phyloP scores from a whole-genome alignment of 441 rosid genomes.

The Oxalis stricta region DNA sequence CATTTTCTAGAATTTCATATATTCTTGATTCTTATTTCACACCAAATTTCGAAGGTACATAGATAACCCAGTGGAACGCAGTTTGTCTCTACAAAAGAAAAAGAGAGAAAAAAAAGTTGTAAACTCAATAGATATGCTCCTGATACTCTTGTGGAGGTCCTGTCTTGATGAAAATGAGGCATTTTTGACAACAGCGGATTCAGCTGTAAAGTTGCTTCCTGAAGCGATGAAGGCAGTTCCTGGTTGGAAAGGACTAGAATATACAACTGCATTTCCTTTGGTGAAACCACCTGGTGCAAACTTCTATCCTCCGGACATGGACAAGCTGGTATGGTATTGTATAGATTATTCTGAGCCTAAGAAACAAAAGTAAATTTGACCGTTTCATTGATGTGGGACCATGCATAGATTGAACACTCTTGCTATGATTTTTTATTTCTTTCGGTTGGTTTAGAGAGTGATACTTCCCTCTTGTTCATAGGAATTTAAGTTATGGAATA shows the following conservation, averaged over 20 bases:
- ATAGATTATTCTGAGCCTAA: background rate
- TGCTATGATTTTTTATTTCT: conserved; percentile 7
- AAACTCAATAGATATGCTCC: conserved; percentile 64
- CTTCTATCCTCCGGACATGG: conserved; percentile 95
- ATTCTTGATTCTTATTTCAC: conserved; percentile 6
- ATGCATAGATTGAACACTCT: background rate
- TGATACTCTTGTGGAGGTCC: conserved; percentile 76
- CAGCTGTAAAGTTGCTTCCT: conserved; percentile 64
- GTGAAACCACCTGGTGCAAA: conserved; percentile 81
- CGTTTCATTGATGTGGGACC: background rate
- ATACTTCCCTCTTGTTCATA: conserved; percentile 18
- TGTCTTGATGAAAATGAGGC: conserved; percentile 82
- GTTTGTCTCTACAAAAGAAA: conserved; percentile 56
- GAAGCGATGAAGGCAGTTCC: conserved; percentile 45
- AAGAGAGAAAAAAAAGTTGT: too few species aligned
- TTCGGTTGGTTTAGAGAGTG: background rate
- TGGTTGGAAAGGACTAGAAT: conserved; percentile 92
- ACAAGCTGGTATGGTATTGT: conserved; percentile 45
- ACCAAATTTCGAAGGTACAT: conserved; percentile 49
- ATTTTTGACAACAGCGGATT: conserved; percentile 75
- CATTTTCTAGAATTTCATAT: background rate
- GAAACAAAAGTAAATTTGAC: conserved; percentile 3
- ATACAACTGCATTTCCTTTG: conserved; percentile 69
- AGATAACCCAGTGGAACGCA: conserved; percentile 34
- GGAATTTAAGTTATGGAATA: conserved; percentile 84